These are phyloP conservation scores for Paraphoma sp. DNA, from an alignment of 2,329 filamentous ascomycete species.

Conservation along the genomic window DNA sequence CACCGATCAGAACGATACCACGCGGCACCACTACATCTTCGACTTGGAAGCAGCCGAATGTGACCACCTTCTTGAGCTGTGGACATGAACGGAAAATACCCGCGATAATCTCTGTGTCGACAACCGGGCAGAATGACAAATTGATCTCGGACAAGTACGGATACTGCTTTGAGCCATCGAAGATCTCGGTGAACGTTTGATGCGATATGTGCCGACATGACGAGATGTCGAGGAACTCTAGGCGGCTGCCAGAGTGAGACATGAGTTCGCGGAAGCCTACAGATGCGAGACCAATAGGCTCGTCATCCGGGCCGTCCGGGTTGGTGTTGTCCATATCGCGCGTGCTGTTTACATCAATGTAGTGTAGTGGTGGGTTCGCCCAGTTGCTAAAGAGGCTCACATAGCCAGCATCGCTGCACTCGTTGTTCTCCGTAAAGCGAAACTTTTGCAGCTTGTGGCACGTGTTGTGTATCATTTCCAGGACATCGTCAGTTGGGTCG, in stretches of 20 bases:
- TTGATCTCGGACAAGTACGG: constrained; percentile 75
- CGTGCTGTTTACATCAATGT: constrained; percentile 78
- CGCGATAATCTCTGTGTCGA: constrained; percentile 70
- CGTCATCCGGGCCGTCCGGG: constrained; percentile 67
- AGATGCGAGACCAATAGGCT: constrained; percentile 73
- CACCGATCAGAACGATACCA: constrained; percentile 66
- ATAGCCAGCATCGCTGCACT: constrained; percentile 78
- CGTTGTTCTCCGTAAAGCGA: constrained; percentile 78
- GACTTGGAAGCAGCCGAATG: constrained; percentile 69
- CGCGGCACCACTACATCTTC: constrained; percentile 62
- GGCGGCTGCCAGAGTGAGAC: constrained; percentile 73
- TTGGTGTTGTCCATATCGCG: constrained; percentile 76
- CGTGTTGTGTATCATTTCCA: constrained; percentile 72
- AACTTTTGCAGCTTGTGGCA: constrained; percentile 77
- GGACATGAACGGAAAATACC: constrained; percentile 71
- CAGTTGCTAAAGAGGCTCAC: constrained; percentile 75
- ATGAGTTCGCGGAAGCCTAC: constrained; percentile 81
- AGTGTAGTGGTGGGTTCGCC: constrained; percentile 73
- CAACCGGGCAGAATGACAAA: constrained; percentile 75
- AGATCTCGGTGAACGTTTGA: constrained; percentile 76
- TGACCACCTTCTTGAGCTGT: constrained; percentile 62
- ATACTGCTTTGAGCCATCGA: constrained; percentile 67
- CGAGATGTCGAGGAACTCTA: constrained; percentile 77
- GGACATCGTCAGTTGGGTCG: constrained; percentile 56
- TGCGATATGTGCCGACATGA: constrained; percentile 82